Evolutionary conservation across 2,329 filamentous ascomycete species (phyloP), one percentile per base, ranked within the genome.

Genomic region (Beauveria rudraprayagi): DNA sequence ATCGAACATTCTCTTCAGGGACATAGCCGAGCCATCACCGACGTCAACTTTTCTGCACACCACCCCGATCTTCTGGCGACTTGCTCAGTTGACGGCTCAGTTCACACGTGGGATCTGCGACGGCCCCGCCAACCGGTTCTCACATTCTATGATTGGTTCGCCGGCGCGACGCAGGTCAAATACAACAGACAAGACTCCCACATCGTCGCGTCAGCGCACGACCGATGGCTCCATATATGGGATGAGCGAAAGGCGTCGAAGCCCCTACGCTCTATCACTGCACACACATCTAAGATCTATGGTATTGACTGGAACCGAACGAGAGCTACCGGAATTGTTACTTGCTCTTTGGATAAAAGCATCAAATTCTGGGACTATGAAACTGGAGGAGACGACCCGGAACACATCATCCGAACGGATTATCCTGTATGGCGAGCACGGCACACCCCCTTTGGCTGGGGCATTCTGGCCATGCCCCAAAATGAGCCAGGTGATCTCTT

Each of bases 41-140:
- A 97, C 71, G 92, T 97, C 73, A 97, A 97, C 72, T 97, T 96
- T 73, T 96, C 91, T 0, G 92, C 92, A 5, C 91, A 96, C 67
- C 90, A 97, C 70, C 91, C 92, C 0, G 92, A 97, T 70, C 80
- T 92, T 48, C 83, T 97, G 17, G 90, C 92, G 10, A 96, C 93
- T 0, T 97, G 92, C 72, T 90, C 91, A 3, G 90, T 97, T 34
- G 92, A 97, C 73, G 94, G 92, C 56, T 96, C 92, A 69, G 90
- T 97, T 9, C 91, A 96, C 72, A 91, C 87, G 68, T 97, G 93
- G 91, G 92, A 97, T 75, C 77, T 97, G 51, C 84, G 92, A 41
- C 82, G 83, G 56, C 87, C 91, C 0, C 81, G 82, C 47, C 84
- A 88, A 65, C 90, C 91, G 8, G 89, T 84, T 10, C 79, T 92